These are phyloP conservation scores for Clarireedia sp. DNA, from an alignment of 2,329 filamentous ascomycete genomes.

Conservation along the genomic window DNA sequence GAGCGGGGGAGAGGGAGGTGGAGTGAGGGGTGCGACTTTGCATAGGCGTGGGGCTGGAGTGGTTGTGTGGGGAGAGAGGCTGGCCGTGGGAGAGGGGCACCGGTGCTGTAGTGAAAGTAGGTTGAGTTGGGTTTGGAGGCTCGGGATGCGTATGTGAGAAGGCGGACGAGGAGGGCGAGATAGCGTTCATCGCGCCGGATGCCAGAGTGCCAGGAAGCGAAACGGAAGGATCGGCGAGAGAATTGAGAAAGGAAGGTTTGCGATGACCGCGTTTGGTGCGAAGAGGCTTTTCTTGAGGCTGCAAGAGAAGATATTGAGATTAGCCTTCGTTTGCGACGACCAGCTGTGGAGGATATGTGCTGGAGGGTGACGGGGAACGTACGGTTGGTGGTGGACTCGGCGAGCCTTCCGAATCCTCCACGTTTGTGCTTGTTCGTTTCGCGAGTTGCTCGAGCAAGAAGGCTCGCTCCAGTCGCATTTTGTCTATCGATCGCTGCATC, in stretches of 20 bases:
- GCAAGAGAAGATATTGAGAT: conserved; percentile 17
- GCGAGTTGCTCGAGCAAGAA: conserved; percentile 66
- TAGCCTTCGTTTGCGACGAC: conserved; percentile 9
- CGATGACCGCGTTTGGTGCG: conserved; percentile 66
- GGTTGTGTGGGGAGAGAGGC: conserved; percentile 14
- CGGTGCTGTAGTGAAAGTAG: conserved; percentile 30
- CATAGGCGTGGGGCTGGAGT: conserved; percentile 3
- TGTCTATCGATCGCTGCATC: conserved; percentile 78
- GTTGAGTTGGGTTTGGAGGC: conserved; percentile 22
- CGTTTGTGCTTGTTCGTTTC: conserved; percentile 65
- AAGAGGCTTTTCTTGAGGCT: conserved; percentile 73
- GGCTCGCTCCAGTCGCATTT: conserved; percentile 80
- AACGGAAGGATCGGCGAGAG: conserved; percentile 33
- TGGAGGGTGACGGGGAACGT: conserved; percentile 31
- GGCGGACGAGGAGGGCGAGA: conserved; percentile 45
- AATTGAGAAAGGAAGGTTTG: conserved; percentile 41
- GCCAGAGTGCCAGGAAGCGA: conserved; percentile 39
- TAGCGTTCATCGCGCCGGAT: conserved; percentile 32
- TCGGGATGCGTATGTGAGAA: conserved; percentile 44
- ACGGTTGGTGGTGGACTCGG: conserved; percentile 74
- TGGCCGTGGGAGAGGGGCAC: conserved; percentile 6
- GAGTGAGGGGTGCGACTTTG: conserved; percentile 3
- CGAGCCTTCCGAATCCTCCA: conserved; percentile 71
- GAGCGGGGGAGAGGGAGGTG: conserved; percentile 9
- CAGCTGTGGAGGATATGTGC: conserved; percentile 11